Conservation (phyloP, 2,329 filamentous ascomycete genomes). For the Tolypocladium tundrense region DNA sequence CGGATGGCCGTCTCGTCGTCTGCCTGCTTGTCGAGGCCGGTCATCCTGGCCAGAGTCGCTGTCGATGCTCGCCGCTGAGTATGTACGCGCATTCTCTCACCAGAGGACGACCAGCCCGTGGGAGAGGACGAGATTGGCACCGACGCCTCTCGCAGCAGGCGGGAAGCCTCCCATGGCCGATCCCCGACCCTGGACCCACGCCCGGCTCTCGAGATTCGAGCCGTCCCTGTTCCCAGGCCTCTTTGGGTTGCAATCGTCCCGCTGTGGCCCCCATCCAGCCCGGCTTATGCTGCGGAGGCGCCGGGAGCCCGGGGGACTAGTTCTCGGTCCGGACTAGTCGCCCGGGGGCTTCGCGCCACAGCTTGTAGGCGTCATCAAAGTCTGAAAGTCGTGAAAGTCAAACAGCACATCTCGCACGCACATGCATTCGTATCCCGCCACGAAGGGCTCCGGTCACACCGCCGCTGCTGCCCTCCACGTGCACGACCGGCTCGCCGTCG, state of each 20-base stretch:
- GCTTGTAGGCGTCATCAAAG: not conserved
- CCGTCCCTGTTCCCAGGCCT: not conserved
- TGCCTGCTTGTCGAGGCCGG: not conserved
- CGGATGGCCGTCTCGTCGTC: not conserved
- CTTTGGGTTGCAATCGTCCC: not conserved
- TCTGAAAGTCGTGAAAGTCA: not conserved
- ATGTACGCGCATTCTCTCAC: not conserved
- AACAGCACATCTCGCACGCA: too few relatives aligned
- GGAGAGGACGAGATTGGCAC: not conserved
- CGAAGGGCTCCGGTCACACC: not conserved
- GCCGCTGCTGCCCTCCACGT: not conserved
- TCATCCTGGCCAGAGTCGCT: not conserved
- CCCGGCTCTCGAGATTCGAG: not conserved
- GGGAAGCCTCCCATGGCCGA: too few relatives aligned
- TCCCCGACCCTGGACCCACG: not conserved
- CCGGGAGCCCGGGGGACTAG: too few relatives aligned
- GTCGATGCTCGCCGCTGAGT: not conserved
- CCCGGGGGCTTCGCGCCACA: too few relatives aligned
- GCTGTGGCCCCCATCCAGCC: too few relatives aligned
- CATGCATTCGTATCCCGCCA: too few relatives aligned
- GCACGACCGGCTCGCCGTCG: not conserved
- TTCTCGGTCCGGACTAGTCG: not conserved
- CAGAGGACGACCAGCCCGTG: not conserved
- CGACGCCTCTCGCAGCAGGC: too few relatives aligned
- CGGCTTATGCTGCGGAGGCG: not conserved